Base-by-base conservation (phyloP, 495 filamentous ascomycete species). In the Daldinia vernicosa region DNA sequence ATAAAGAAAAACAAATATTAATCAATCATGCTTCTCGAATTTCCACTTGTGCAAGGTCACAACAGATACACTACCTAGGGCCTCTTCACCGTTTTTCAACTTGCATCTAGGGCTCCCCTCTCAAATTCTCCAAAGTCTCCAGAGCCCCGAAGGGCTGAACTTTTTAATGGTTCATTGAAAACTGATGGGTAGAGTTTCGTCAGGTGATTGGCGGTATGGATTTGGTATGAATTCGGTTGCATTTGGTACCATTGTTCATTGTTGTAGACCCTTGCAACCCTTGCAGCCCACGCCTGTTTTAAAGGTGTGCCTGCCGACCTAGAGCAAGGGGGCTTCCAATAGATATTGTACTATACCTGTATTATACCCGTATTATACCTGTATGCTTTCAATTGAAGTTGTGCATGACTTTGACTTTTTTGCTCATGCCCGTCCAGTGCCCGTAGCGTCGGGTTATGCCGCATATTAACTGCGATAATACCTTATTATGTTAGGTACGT, bases 61-160 rank as follows among this genome's bases (percentile, higher is more conserved):
- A 47, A 45, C 58, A 19, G 28, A 22, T 55, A n/a, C n/a, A n/a
- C n/a, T n/a, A n/a, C n/a, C n/a, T n/a, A 67, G 69, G 69, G 63
- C 59, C 64, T 63, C 30, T 63, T 60, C 57, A 64, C 60, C 54
- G 63, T 67, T 60, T 51, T 59, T 47, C 45, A 26, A 12, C 43
- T 35, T 56, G 30, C 28, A 33, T 33, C 14, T 35, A 35, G 9
- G 30, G 30, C 19, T 56, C 32, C 63, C 40, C 40, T 52, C 51
- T 58, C 4, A 66, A 66, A 64, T 61, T 69, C 54, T 50, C 63
- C 69, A 69, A 67, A 45, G 22, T 61, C 53, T 56, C 57, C 54
- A 57, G 61, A 66, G 68, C 58, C 30, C 65, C 53, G 56, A 65
- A 72, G 70, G 65, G 70, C 70, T 72, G 70, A 69, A 69, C 30